These are phyloP conservation scores for Hebeloma cylindrosporum DNA, from an alignment of 768 basidiomycete genomes.

Conservation along the genomic window DNA sequence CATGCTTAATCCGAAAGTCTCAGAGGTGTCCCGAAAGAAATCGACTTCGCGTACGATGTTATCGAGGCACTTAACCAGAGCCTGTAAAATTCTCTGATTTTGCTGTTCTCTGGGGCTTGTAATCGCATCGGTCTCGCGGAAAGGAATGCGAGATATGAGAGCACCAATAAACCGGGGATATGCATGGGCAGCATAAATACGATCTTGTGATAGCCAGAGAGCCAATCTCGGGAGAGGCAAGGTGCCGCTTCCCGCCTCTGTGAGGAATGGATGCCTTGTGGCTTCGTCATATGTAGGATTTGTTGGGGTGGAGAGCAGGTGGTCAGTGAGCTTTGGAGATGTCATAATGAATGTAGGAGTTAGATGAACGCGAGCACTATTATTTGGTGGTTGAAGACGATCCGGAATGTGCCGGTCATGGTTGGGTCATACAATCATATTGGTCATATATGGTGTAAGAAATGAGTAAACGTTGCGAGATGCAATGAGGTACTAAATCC, in stretches of 20 bases:
- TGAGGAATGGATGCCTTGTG: conserved; percentile 59
- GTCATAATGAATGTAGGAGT: conserved; percentile 7
- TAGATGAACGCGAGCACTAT: too few relatives aligned
- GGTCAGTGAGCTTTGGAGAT: conserved; percentile 26
- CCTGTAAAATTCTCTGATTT: conserved; percentile 42
- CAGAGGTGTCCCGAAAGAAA: conserved; percentile 59
- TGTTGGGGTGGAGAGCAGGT: conserved; percentile 38
- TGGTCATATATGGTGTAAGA: too few relatives aligned
- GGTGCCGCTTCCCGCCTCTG: conserved; percentile 50
- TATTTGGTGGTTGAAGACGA: too few relatives aligned
- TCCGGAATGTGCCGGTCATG: too few relatives aligned
- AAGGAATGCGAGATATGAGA: conserved; percentile 62
- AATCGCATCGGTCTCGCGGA: conserved; percentile 33
- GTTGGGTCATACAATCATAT: too few relatives aligned
- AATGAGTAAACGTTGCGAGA: too few relatives aligned
- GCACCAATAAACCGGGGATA: conserved; percentile 72
- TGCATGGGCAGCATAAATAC: conserved; percentile 71
- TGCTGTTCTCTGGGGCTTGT: conserved; percentile 33
- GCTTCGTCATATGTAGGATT: conserved; percentile 45
- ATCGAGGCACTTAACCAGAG: conserved; percentile 52
- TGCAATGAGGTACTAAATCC: too few relatives aligned
- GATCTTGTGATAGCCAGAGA: conserved; percentile 71
- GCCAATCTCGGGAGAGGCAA: conserved; percentile 49
- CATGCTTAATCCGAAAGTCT: conserved; percentile 44
- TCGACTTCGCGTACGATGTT: conserved; percentile 57